Percentiles rank a stretch among this genome's conserved stretches.
Evolutionary conservation across 441 rosid genomes (phyloP).

Genomic region (Theobroma grandiflorum): DNA sequence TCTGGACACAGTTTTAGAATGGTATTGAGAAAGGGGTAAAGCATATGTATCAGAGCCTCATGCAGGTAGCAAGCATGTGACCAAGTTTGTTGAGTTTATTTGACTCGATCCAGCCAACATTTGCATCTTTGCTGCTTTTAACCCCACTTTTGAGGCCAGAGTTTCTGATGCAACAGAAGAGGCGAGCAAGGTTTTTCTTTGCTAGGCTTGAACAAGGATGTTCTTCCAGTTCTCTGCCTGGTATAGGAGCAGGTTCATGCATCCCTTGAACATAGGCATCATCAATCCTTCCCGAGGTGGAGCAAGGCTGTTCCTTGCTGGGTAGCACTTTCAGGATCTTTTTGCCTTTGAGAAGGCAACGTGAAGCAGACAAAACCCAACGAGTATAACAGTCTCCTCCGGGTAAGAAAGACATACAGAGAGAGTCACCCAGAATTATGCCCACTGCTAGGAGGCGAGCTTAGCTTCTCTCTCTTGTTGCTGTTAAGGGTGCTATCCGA

Average conservation of each 20-base stretch:
- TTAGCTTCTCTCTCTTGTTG: slow-evolving; percentile 51
- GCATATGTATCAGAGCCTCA: slow-evolving; percentile 56
- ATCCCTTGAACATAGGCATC: slow-evolving; percentile 30
- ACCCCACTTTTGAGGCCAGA: slow-evolving; percentile 9
- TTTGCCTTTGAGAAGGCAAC: slow-evolving; percentile 70
- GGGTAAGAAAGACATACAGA: slow-evolving; percentile 51
- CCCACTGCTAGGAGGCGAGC: slow-evolving; percentile 42
- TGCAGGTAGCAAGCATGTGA: slow-evolving; percentile 54
- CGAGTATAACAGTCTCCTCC: slow-evolving; percentile 59
- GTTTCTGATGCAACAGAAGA: slow-evolving; percentile 26
- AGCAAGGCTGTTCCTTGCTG: slow-evolving; percentile 48
- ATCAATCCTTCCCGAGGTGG: slow-evolving; percentile 41
- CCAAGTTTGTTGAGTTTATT: slow-evolving; percentile 32
- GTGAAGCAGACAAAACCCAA: slow-evolving; percentile 56
- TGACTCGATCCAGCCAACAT: slow-evolving; percentile 24
- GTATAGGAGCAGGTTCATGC: slow-evolving; percentile 31
- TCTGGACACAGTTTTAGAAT: slow-evolving; percentile 35
- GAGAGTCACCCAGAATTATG: slow-evolving; percentile 73
- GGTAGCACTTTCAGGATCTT: slow-evolving; percentile 57
- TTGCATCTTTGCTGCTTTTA: slow-evolving; percentile 33
- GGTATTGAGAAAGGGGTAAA: slow-evolving; percentile 72
- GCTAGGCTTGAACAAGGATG: slow-evolving; percentile 42
- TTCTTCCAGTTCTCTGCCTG: slow-evolving; percentile 39
- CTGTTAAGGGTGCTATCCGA: slow-evolving; percentile 62
- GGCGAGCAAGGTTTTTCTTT: slow-evolving; percentile 30